Conservation (phyloP, 345 rosid genomes). For the Corchorus capsularis region DNA sequence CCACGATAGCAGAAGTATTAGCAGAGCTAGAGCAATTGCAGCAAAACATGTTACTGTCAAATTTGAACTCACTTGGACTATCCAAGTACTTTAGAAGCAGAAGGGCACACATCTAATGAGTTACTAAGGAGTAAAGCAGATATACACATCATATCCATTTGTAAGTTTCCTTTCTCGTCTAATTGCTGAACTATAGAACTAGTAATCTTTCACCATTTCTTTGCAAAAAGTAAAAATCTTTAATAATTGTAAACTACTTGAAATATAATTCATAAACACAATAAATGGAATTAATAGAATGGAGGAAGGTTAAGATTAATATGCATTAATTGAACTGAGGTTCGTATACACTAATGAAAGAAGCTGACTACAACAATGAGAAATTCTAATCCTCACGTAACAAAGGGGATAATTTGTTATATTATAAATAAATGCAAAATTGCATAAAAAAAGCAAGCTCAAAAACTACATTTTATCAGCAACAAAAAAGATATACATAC, state of each 20-base stretch:
- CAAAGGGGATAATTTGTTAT: slow-evolving; percentile 18
- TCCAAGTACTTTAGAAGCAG: background rate
- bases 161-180: background rate
- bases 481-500: slow-evolving; percentile 2
- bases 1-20: slow-evolving; percentile 29
- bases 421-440: slow-evolving; percentile 25
- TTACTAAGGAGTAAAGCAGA: background rate
- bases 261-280: slow-evolving; percentile 2
- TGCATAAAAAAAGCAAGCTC: slow-evolving; percentile 19
- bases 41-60: background rate
- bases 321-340: background rate
- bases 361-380: background rate
- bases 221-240: background rate
- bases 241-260: no score
- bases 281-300: background rate
- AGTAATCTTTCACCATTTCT: background rate
- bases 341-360: background rate
- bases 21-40: slow-evolving; percentile 27
- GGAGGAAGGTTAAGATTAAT: slow-evolving; percentile 9
- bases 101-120: background rate
- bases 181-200: background rate
- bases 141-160: background rate
- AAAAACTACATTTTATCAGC: slow-evolving; percentile 18
- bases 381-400: slow-evolving; percentile 9
- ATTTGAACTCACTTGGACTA: background rate